Percentiles rank a stretch among this genome's conserved stretches.
phyloP scores from a whole-genome alignment of 2,329 filamentous ascomycete genomes.

The Cucurbitaria berberidis region DNA sequence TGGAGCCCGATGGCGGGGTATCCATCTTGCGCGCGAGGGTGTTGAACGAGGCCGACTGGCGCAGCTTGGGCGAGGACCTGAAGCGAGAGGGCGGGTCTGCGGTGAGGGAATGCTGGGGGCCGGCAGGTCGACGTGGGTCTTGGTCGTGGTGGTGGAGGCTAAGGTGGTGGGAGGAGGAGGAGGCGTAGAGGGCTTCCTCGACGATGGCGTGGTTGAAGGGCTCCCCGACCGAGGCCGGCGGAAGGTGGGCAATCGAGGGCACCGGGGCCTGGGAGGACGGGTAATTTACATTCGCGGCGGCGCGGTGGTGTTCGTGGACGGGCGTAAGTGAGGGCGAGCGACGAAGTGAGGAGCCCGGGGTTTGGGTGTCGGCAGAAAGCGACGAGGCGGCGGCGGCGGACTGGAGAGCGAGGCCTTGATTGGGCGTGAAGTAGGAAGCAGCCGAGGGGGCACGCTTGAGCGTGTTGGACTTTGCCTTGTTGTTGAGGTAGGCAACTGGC shows the following conservation, averaged over 20 bases:
- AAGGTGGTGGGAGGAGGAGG: slow-evolving; percentile 21
- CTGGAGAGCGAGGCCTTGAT: slow-evolving; percentile 6
- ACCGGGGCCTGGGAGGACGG: slow-evolving; percentile 2
- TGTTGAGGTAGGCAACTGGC: slow-evolving; percentile 26
- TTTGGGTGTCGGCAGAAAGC: slow-evolving; percentile 5
- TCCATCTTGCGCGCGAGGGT: slow-evolving; percentile 55
- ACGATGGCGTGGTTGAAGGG: slow-evolving; percentile 50
- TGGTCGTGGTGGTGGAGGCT: too few species aligned
- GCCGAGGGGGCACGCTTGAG: slow-evolving; percentile 26
- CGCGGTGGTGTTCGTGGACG: slow-evolving; percentile 23
- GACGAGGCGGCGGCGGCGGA: too few species aligned
- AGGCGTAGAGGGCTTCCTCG: slow-evolving; percentile 31
- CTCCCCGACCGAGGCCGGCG: slow-evolving; percentile 34
- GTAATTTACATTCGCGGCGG: slow-evolving; percentile 2
- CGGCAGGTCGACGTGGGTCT: slow-evolving; percentile 33
- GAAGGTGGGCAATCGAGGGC: slow-evolving; percentile 14
- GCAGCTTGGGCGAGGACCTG: slow-evolving; percentile 41
- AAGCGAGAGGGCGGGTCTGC: slow-evolving; percentile 28
- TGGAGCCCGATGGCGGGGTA: slow-evolving; percentile 44
- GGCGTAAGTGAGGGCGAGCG: slow-evolving; percentile 27
- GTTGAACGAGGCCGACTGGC: slow-evolving; percentile 52
- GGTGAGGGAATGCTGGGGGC: slow-evolving; percentile 37
- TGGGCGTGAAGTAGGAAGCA: slow-evolving; percentile 26
- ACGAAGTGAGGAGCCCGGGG: slow-evolving; percentile 12
- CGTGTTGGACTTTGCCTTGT: slow-evolving; percentile 16